phyloP scores from a whole-genome alignment of 148 eudicot species.

The Persicaria tinctoria region DNA sequence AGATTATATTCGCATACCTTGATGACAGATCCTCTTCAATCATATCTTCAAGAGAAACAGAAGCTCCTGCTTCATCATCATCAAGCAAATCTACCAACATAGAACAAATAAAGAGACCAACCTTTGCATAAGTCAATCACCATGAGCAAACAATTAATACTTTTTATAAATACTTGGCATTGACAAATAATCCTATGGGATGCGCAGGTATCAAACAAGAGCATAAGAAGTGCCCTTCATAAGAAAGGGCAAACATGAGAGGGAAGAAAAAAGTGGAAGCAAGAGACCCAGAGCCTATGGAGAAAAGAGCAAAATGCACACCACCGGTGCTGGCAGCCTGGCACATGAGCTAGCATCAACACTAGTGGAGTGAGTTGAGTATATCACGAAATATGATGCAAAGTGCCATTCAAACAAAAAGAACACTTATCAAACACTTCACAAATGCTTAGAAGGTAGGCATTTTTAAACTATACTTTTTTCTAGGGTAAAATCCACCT shows the following conservation, averaged over 20 bases:
- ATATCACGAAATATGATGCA: neutral
- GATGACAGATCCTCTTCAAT: slow-evolving; percentile 84
- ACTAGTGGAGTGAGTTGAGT: neutral
- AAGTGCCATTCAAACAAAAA: neutral
- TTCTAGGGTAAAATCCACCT: too few relatives aligned
- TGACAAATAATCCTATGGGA: neutral
- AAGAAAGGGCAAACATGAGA: neutral
- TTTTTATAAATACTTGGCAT: neutral
- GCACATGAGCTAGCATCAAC: neutral
- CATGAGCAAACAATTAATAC: neutral
- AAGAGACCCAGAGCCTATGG: neutral
- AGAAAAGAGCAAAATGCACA: neutral
- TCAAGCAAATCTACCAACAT: slow-evolving; percentile 38
- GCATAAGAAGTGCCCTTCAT: neutral
- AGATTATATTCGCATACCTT: slow-evolving; percentile 36
- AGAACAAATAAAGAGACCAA: neutral
- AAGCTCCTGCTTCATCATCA: slow-evolving; percentile 65
- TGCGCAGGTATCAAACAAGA: neutral
- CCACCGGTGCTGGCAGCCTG: neutral
- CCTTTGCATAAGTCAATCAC: neutral
- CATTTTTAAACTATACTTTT: too few relatives aligned
- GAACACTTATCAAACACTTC: neutral
- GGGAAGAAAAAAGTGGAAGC: neutral
- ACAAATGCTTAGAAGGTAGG: neutral
- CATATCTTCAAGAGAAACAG: slow-evolving; percentile 56